Percentiles rank a stretch among this genome's conserved stretches.
Conservation (phyloP, 1,139 yeast genomes). For the Sugiyamaella paludigena region DNA sequence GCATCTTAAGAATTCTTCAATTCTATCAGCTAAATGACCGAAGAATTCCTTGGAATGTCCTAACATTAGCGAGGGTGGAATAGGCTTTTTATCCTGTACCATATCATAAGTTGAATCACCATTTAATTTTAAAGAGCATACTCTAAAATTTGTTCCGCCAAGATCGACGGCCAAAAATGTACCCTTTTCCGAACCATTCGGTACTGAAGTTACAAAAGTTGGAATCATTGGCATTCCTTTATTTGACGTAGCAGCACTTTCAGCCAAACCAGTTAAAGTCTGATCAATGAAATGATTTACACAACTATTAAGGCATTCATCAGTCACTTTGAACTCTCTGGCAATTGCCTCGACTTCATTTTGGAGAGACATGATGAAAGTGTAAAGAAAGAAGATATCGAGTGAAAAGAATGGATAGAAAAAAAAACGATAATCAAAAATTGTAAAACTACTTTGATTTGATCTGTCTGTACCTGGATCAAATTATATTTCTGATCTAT, state of each 20-base stretch:
- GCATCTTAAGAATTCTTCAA: slow-evolving; percentile 57
- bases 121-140: slow-evolving; percentile 73
- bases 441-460: too few relatives aligned
- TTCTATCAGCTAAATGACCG: slow-evolving; percentile 67
- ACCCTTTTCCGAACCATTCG: slow-evolving; percentile 83
- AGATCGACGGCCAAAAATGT: slow-evolving; percentile 75
- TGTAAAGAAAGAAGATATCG: neutral
- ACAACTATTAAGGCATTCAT: slow-evolving; percentile 51
- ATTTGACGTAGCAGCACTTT: slow-evolving; percentile 38
- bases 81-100: slow-evolving; percentile 67
- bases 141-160: slow-evolving; percentile 87
- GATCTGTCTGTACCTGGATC: too few relatives aligned
- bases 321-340: slow-evolving; percentile 53
- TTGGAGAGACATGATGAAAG: slow-evolving; percentile 6
- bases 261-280: slow-evolving; percentile 59
- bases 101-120: slow-evolving; percentile 79
- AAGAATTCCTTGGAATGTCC: slow-evolving; percentile 58
- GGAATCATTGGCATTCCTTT: slow-evolving; percentile 84
- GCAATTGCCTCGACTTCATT: slow-evolving; percentile 49
- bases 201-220: slow-evolving; percentile 73
- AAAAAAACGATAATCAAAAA: neutral
- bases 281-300: slow-evolving; percentile 63
- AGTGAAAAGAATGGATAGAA: neutral
- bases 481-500: too few relatives aligned
- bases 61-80: slow-evolving; percentile 73